Conservation (phyloP, 2,329 filamentous ascomycete genomes). For the Neonectria faginata region DNA sequence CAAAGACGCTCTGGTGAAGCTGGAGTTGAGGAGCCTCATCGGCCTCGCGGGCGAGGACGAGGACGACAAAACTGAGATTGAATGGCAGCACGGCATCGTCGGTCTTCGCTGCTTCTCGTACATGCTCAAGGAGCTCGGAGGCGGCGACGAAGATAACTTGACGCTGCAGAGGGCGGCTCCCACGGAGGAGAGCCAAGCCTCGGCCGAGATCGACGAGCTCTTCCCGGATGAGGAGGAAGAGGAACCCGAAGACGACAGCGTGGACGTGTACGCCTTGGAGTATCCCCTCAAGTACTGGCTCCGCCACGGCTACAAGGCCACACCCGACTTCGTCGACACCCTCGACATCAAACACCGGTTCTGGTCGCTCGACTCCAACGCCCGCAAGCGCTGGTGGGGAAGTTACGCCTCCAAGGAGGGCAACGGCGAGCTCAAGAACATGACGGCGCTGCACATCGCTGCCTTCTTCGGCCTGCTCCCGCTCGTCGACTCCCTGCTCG, state of each 20-base stretch:
- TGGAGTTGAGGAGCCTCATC: constrained; percentile 18
- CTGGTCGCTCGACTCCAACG: constrained; percentile 19
- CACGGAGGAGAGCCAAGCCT: constrained; percentile 7
- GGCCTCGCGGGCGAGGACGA: constrained; percentile 22
- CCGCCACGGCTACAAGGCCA: constrained; percentile 18
- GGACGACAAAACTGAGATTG: constrained; percentile 22
- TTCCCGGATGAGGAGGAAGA: constrained; percentile 17
- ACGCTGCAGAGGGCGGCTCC: constrained; percentile 12
- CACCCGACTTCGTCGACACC: constrained; percentile 22
- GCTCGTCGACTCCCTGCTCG: constrained; percentile 11
- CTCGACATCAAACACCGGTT: constrained; percentile 22
- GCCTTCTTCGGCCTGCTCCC: constrained; percentile 22
- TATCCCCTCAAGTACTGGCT: constrained; percentile 31
- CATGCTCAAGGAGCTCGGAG: constrained; percentile 19
- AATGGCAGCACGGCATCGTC: constrained; percentile 31
- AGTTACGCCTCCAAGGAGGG: constrained; percentile 18
- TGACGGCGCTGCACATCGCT: constrained; percentile 22
- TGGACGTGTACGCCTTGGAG: constrained; percentile 14
- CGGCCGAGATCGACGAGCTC: constrained; percentile 28
- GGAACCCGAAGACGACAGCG: constrained; percentile 13
- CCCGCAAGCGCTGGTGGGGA: constrained; percentile 23
- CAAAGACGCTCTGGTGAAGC: constrained; percentile 16
- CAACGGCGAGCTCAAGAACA: constrained; percentile 21
- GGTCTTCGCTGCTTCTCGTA: constrained; percentile 31
- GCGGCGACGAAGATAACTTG: constrained; percentile 17